phyloP scores from a whole-genome alignment of 208 protist species.

The Leishmania guyanensis region DNA sequence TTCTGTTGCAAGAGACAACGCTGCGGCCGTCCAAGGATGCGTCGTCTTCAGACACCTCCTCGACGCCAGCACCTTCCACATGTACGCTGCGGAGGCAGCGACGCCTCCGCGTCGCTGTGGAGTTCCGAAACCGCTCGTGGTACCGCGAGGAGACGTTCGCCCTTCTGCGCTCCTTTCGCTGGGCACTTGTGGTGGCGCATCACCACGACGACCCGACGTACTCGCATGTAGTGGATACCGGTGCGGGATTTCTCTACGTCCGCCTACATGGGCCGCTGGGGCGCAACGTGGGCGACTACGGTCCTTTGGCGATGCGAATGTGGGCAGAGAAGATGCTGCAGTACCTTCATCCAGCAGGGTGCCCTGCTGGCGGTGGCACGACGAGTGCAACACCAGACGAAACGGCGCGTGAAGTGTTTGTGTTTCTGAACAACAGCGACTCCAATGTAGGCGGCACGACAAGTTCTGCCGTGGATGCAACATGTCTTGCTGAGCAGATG shows the following conservation, averaged over 20 bases:
- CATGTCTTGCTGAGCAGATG: conserved; percentile 55
- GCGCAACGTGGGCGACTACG: conserved; percentile 68
- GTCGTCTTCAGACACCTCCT: not conserved
- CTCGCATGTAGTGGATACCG: conserved; percentile 56
- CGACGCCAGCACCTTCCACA: not conserved
- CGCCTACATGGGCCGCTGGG: conserved; percentile 68
- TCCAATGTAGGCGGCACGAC: conserved; percentile 67
- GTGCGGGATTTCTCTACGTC: conserved; percentile 70
- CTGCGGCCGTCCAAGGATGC: not conserved
- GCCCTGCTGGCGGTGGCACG: not conserved
- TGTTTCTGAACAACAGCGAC: conserved; percentile 84
- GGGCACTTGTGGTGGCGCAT: conserved; percentile 72
- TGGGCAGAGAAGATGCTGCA: conserved; percentile 67
- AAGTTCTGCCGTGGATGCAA: conserved; percentile 79
- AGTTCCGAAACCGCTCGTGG: conserved; percentile 74
- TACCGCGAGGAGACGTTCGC: conserved; percentile 51
- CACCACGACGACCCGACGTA: conserved; percentile 55
- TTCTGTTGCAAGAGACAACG: conserved; percentile 8
- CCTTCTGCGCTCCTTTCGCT: conserved; percentile 53
- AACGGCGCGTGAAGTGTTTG: conserved; percentile 54
- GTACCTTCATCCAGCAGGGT: conserved; percentile 27
- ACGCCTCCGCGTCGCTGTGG: conserved; percentile 65
- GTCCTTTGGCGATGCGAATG: conserved; percentile 42
- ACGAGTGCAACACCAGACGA: not conserved
- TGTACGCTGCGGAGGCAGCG: not conserved